Percentiles rank a stretch among this genome's conserved stretches.
Conservation (phyloP, 2,329 filamentous ascomycete species). For the Pestalotiopsis sp. region DNA sequence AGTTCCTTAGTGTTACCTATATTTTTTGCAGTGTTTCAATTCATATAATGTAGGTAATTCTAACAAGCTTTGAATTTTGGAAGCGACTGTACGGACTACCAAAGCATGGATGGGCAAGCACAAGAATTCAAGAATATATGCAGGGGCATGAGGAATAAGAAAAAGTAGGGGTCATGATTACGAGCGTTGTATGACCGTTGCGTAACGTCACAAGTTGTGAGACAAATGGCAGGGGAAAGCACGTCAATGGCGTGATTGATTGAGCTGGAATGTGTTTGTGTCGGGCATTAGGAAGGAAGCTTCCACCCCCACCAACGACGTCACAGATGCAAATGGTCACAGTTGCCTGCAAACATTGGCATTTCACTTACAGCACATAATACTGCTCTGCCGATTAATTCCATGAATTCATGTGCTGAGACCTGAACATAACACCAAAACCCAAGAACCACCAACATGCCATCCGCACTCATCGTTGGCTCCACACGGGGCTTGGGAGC, state of each 20-base stretch:
- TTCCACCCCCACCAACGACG: neutral
- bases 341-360: neutral
- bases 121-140: too few species aligned
- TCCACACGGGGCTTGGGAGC: constrained; percentile 70
- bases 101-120: too few species aligned
- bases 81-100: too few species aligned
- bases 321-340: neutral
- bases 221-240: neutral
- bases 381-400: too few species aligned
- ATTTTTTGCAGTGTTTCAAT: too few species aligned
- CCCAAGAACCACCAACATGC: constrained; percentile 30
- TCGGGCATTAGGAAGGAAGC: neutral
- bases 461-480: constrained; percentile 63
- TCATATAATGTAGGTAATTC: too few species aligned
- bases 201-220: neutral
- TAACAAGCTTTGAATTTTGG: too few species aligned
- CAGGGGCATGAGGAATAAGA: too few species aligned
- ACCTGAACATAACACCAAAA: too few species aligned
- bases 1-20: too few species aligned
- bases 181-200: neutral
- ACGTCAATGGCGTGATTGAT: neutral
- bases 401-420: too few species aligned
- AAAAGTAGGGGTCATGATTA: too few species aligned
- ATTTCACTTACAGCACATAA: neutral
- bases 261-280: neutral